Conservation (phyloP, 2,329 filamentous ascomycete genomes). For the Colletotrichum horii region DNA sequence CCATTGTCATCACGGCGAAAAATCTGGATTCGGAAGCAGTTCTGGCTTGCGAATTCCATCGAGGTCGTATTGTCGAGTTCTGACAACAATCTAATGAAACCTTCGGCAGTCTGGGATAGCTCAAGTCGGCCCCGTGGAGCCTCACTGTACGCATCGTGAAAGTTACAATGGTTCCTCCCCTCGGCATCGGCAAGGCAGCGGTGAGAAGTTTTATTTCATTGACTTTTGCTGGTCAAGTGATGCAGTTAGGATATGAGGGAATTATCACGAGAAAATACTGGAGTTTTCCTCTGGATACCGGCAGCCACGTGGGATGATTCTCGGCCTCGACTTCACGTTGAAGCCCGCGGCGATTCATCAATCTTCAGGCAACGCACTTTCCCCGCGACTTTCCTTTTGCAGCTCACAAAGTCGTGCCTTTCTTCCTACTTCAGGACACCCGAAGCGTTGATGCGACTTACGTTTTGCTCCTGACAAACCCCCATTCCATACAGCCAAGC, state of each 20-base stretch:
- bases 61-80: background rate
- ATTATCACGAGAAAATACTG: background rate
- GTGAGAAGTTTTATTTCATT: background rate
- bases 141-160: background rate
- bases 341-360: background rate
- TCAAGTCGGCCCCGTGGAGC: background rate
- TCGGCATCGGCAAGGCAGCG: background rate
- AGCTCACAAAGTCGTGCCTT: background rate
- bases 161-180: background rate
- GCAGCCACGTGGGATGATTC: background rate
- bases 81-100: background rate
- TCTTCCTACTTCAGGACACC: background rate
- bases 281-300: background rate
- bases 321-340: background rate
- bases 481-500: background rate
- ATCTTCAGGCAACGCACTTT: background rate
- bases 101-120: background rate
- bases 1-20: background rate
- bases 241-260: background rate
- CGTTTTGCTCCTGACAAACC: accelerated
- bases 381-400: background rate
- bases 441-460: background rate
- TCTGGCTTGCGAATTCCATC: background rate
- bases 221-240: background rate
- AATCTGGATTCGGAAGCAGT: background rate